Evolutionary conservation across 2,329 filamentous ascomycete species (phyloP).

Genomic region (Diaporthe citriasiana): DNA sequence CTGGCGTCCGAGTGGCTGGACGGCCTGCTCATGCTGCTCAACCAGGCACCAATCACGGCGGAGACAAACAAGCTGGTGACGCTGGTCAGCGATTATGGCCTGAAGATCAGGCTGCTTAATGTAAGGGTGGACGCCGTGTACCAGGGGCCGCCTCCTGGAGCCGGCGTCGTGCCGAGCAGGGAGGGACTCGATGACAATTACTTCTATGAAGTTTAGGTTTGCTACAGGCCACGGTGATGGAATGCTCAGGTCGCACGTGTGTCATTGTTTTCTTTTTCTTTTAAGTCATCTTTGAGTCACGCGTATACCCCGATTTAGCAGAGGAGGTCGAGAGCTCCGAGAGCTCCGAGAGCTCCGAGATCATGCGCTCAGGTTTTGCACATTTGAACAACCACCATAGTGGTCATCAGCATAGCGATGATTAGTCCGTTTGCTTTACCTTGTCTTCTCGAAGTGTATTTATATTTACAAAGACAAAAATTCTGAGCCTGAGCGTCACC

Average conservation of each 20-base stretch:
- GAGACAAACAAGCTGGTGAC: slow-evolving; percentile 93
- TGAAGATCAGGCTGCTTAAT: slow-evolving; percentile 94
- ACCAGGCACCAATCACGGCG: slow-evolving; percentile 95
- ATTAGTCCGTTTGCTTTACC: slow-evolving; percentile 4
- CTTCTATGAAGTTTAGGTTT: slow-evolving; percentile 81
- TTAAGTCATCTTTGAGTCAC: slow-evolving; percentile 43
- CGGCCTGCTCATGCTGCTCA: slow-evolving; percentile 92
- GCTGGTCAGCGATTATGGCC: slow-evolving; percentile 88
- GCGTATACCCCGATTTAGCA: slow-evolving; percentile 39
- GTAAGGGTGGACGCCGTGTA: slow-evolving; percentile 86
- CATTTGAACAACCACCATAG: slow-evolving; percentile 13
- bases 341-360: background rate
- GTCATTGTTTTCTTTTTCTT: slow-evolving; percentile 17
- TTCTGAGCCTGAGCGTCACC: background rate
- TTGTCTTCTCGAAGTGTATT: background rate
- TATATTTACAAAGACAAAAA: background rate
- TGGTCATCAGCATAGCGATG: slow-evolving; percentile 35
- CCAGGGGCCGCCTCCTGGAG: slow-evolving; percentile 75
- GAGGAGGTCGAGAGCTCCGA: background rate
- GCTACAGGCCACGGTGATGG: background rate
- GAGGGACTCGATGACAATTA: slow-evolving; percentile 93
- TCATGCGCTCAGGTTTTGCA: slow-evolving; percentile 28
- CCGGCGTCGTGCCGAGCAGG: slow-evolving; percentile 82
- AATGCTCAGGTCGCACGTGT: background rate
- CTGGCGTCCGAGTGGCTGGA: slow-evolving; percentile 97